Base-by-base conservation (phyloP, 371 early-diverging fungal genomes). In the Actinomucor elegans region DNA sequence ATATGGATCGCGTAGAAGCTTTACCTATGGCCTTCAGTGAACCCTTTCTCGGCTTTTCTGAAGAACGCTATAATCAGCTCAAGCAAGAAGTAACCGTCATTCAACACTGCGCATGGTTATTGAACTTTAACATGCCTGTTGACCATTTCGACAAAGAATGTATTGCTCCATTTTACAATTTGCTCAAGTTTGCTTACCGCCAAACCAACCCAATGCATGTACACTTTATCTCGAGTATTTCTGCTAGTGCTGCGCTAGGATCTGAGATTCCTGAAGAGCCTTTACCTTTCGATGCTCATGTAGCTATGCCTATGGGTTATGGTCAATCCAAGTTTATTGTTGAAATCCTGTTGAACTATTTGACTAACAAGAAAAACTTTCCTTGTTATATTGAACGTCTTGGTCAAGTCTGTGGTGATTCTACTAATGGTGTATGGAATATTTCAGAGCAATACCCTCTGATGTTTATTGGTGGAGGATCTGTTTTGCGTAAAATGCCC, bases 351-450 rank as follows among this genome's bases (percentile, higher is more conserved):
- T 51, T 67, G 2, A 26, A 61, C 14, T 66, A 64, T 31, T 52
- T 69, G n/a, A 54, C 64, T 12, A 34, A 37, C 0, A 40, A 71
- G 31, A 75, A 69, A 51, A 65, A 61, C 9, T 59, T 73, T 11
- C 72, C 73, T 4, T 58, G 64, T 12, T 54, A 61, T 15, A 51
- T 76, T 10, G 60, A 73, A 15, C 71, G 77, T 11, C 45, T 76
- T 23, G 75, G 75, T 5, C 80, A 76, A 57, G 62, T 75, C 8
- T 65, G 63, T 20, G 79, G 75, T 20, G 74, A 79, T 28, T 56
- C 66, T 9, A 37, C 36, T 1, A 48, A 65, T 18, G 80, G 73
- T 15, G 61, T 64, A 0, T 79, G 80, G 80, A 79, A 79, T 20
- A 55, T 48, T 1, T 53, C 50, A 5, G 80, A 79, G 18, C 71